Evolutionary conservation across 225 moss, liverwort and hornwort genomes (phyloP), one percentile per base, ranked within the genome.

Genomic region (Bryoerythrophyllum caledonicum): DNA sequence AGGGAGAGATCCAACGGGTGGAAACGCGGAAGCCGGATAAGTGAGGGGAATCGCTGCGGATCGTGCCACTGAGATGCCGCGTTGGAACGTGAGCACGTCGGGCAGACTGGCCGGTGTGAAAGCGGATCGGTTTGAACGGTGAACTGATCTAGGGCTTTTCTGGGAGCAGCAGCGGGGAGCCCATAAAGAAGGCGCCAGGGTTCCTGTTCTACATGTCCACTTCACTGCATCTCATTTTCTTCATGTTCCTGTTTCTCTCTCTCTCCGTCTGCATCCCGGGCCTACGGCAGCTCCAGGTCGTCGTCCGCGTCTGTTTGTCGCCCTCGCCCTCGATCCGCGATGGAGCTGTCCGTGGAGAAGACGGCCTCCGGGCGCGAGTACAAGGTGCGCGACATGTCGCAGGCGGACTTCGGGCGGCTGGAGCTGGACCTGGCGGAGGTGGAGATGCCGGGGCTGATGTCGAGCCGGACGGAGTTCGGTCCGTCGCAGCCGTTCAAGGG

Each of bases 341-440:
- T 86, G 95, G 95, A 90, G 83, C 88, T 96, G 4, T 84, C 92
- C 21, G 92, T 93, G 30, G 89, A 93, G 90, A 96, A 92, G 92
- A 93, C 96, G 53, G 66, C 76, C 17, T 90, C 86, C 7, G 93
- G 93, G 5, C 90, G 96, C 66, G 92, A 96, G 82, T 93, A 91
- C 92, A 93, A 96, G 87, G 95, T 96, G 79, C 84, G 81, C 75
- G 92, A 95, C 63, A 83, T 91, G 88, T 82, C 93, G 16, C 94
- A 92, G 86, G 96, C 96, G 4, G 96, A 96, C 79, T 96, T 96
- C 74, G 96, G 96, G 23, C 93, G 96, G 1, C 72, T 96, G 89
- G 96, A 96, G 87, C 85, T 96, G 20, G 96, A 96, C 21, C 91
- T 96, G 1, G 96, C 96, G 2, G 96, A 96, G 86, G 96, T 96